These are phyloP conservation scores for Lichtheimia ornata DNA, from an alignment of 371 early-diverging fungal genomes.

Conservation along the genomic window DNA sequence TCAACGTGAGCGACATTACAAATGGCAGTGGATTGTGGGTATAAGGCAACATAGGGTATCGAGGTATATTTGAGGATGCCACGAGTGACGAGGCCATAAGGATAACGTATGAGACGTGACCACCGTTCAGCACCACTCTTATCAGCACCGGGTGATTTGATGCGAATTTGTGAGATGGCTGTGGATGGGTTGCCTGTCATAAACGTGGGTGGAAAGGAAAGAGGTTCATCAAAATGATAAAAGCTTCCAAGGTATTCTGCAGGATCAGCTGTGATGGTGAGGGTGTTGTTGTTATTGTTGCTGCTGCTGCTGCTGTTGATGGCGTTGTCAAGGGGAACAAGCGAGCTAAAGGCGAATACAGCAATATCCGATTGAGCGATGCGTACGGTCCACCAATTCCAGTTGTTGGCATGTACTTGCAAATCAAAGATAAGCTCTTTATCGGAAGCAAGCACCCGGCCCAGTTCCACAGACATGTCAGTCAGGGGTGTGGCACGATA, in stretches of 20 bases:
- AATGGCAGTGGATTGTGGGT: slow-evolving; percentile 30
- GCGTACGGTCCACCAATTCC: slow-evolving; percentile 54
- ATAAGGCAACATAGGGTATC: slow-evolving; percentile 18
- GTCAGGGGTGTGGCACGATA: slow-evolving; percentile 27
- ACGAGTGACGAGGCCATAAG: slow-evolving; percentile 59
- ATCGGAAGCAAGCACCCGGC: slow-evolving; percentile 60
- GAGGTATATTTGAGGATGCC: slow-evolving; percentile 56
- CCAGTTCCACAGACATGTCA: slow-evolving; percentile 31
- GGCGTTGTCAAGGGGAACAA: slow-evolving; percentile 12
- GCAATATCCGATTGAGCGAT: slow-evolving; percentile 56
- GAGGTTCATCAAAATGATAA: slow-evolving; percentile 55
- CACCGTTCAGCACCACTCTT: slow-evolving; percentile 43
- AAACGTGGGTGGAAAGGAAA: slow-evolving; percentile 37
- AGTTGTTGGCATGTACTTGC: slow-evolving; percentile 52
- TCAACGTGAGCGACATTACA: slow-evolving; percentile 36
- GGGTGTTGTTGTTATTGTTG: not conserved
- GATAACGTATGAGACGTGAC: slow-evolving; percentile 48
- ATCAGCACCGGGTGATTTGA: slow-evolving; percentile 57
- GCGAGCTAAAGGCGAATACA: slow-evolving; percentile 56
- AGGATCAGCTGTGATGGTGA: slow-evolving; percentile 26
- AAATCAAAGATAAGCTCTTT: slow-evolving; percentile 64
- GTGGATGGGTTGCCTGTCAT: slow-evolving; percentile 21
- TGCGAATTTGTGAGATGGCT: slow-evolving; percentile 54
- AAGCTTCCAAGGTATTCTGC: slow-evolving; percentile 58
- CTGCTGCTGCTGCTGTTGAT: not conserved